Evolutionary conservation across 176 grass and related monocot genomes (phyloP), one percentile per base, ranked within the genome.

Genomic region (Eragrostis nindensis): DNA sequence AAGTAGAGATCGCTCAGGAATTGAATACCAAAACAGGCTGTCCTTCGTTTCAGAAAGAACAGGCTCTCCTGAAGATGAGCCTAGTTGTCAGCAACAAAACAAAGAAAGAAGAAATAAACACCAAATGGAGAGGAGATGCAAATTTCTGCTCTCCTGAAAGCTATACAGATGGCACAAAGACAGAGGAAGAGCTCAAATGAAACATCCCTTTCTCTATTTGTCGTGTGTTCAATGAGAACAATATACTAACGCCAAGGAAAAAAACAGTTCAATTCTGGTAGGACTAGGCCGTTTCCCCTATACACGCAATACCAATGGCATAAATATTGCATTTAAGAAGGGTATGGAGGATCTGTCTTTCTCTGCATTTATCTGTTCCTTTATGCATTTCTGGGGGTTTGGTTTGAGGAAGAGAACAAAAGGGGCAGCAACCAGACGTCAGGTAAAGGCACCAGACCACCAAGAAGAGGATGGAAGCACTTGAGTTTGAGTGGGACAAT

Each of bases 401-500:
- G 44, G 45, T 57, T 47, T 59, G 75, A 73, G 68, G 43, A 48
- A 49, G 61, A 24, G 43, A 68, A 74, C 50, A 44, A 88, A 88
- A 84, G 42, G 50, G 40, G 86, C 42, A 74, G 61, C 80, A n/a
- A 47, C 73, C 64, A 70, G 72, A 25, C 71, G 76, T 74, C 44
- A 54, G 65, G 44, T 69, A 75, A 87, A 82, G 44, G 72, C 71
- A 46, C 15, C 25, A 61, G 71, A 69, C 22, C 45, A 71, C 66
- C 54, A 82, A 67, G 68, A 73, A 59, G 17, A 53, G 53, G 17
- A 44, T 44, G 16, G 79, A 36, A 30, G 79, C 72, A 55, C 65
- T 82, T 2, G 79, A 62, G 81, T 84, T 59, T n/a, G 68, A 84
- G 81, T 70, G 87, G 68, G 60, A 32, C 27, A 63, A 83, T 78